Evolutionary conservation across 176 grass and related monocot genomes (phyloP).

Genomic region (Poa pratensis): DNA sequence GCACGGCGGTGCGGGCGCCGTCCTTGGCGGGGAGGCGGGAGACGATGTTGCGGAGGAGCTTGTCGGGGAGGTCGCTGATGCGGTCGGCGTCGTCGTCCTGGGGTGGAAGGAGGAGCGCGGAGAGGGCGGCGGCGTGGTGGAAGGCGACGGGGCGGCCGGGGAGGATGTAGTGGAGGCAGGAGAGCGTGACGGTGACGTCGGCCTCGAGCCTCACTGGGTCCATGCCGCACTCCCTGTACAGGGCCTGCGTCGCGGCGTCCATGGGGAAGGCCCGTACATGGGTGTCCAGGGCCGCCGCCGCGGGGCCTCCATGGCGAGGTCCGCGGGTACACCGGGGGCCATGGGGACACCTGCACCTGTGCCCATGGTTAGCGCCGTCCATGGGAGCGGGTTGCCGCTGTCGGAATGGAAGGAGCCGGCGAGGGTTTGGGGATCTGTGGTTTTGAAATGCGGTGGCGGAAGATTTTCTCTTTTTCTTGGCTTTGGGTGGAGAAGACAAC

Average conservation of each 20-base stretch:
- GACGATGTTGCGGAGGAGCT: slow-evolving; percentile 22
- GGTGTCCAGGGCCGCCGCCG: slow-evolving; percentile 12
- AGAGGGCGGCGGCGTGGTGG: slow-evolving; percentile 7
- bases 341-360: slow-evolving; percentile 12
- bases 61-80: slow-evolving; percentile 25
- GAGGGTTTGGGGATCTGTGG: slow-evolving; percentile 3
- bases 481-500: too few relatives aligned
- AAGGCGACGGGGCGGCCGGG: not conserved
- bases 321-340: slow-evolving; percentile 14
- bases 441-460: slow-evolving; percentile 3
- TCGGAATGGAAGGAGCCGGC: not conserved
- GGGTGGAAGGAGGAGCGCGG: not conserved
- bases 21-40: slow-evolving; percentile 31
- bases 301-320: slow-evolving; percentile 14
- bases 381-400: not conserved
- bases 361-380: not conserved
- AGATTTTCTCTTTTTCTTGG: too few relatives aligned
- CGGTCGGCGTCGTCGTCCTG: not conserved
- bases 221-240: not conserved
- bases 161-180: slow-evolving; percentile 13
- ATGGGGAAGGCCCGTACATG: slow-evolving; percentile 15
- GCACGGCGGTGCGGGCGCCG: slow-evolving; percentile 32
- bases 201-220: not conserved
- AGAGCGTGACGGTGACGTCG: not conserved
- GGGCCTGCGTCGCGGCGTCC: not conserved